Conservation (phyloP, 768 basidiomycete species). For the Phlebiopsis flavidoalba region DNA sequence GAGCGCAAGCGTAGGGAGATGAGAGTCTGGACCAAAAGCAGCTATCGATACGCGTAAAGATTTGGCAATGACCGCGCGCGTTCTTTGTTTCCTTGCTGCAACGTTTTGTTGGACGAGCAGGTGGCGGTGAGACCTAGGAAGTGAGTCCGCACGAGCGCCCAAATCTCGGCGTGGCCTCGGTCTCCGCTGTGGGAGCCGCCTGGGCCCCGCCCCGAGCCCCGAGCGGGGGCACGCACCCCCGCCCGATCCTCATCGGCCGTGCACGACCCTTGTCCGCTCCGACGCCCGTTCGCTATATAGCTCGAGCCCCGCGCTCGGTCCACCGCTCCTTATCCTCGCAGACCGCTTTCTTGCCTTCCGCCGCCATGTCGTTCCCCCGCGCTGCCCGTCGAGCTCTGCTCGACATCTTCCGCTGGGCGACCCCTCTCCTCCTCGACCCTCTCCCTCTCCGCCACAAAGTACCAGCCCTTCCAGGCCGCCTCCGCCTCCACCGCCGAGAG, state of each 20-base stretch:
- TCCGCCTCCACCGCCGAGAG: conserved; percentile 19
- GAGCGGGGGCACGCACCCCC: neutral
- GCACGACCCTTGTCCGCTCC: neutral
- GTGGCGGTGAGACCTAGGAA: neutral
- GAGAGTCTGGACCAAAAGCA: too few species aligned
- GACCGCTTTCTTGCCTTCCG: neutral
- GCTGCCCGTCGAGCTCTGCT: conserved; percentile 22
- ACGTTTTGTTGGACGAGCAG: neutral
- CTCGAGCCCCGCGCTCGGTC: neutral
- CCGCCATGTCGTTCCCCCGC: conserved; percentile 4
- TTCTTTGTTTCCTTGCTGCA: neutral
- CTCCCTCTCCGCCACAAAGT: conserved; percentile 26
- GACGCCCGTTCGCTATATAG: neutral
- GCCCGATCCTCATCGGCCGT: neutral
- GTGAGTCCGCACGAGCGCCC: neutral
- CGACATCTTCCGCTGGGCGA: conserved; percentile 23
- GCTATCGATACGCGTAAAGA: neutral
- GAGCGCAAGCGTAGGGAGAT: too few species aligned
- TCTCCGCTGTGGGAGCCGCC: neutral
- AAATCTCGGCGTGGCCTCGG: neutral
- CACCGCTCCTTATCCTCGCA: too few species aligned
- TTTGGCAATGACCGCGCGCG: neutral
- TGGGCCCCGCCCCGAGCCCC: too few species aligned
- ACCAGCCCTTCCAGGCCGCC: conserved; percentile 43
- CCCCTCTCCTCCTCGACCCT: conserved; percentile 33